phyloP scores from a whole-genome alignment of 2,329 filamentous ascomycete genomes.

The Orbilia javanica region DNA sequence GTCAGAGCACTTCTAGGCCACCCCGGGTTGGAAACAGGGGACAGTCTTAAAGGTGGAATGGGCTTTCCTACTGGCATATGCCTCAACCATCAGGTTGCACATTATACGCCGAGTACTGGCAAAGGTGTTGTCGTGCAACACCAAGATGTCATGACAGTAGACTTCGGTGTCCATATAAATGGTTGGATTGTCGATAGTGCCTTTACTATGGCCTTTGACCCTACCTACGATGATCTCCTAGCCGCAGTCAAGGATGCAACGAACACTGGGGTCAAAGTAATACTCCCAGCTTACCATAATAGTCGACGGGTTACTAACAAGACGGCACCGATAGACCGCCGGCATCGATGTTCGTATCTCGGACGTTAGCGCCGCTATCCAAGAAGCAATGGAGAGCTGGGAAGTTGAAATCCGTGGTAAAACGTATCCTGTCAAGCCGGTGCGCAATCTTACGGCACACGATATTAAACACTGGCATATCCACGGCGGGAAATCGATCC shows the following conservation, averaged over 20 bases:
- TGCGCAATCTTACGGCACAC: constrained; percentile 89
- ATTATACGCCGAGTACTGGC: constrained; percentile 88
- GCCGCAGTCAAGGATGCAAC: constrained; percentile 77
- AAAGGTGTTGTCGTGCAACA: constrained; percentile 75
- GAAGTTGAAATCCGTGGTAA: constrained; percentile 85
- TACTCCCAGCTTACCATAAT: background rate
- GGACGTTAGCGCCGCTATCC: constrained; percentile 84
- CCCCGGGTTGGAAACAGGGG: constrained; percentile 80
- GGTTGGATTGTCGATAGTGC: constrained; percentile 79
- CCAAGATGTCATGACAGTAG: constrained; percentile 78
- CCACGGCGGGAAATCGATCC: constrained; percentile 91
- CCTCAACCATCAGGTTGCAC: constrained; percentile 85
- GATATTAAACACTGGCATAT: constrained; percentile 87
- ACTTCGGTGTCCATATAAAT: constrained; percentile 79
- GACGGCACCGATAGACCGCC: constrained; percentile 72
- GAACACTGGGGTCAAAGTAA: constrained; percentile 79
- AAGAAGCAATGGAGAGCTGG: constrained; percentile 93
- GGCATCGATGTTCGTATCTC: constrained; percentile 91
- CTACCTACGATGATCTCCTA: constrained; percentile 76
- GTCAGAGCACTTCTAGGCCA: constrained; percentile 83
- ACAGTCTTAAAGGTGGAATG: constrained; percentile 82
- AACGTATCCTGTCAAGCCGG: constrained; percentile 83
- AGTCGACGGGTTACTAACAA: background rate
- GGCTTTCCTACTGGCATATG: constrained; percentile 85
- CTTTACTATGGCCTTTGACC: constrained; percentile 77